These are phyloP conservation scores for Letharia columbiana DNA, from an alignment of 495 filamentous ascomycete genomes.

Conservation along the genomic window DNA sequence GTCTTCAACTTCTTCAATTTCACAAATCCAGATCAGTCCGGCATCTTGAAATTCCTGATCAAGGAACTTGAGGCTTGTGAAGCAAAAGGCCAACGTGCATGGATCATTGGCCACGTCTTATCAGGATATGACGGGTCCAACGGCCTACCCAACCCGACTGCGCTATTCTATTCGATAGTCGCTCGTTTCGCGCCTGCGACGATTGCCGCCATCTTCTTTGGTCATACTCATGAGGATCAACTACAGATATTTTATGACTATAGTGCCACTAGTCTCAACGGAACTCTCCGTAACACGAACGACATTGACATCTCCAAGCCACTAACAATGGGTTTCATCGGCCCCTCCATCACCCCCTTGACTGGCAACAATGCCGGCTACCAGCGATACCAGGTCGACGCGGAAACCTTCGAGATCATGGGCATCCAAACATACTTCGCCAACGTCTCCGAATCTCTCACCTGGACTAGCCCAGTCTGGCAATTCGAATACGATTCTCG, in stretches of 20 bases:
- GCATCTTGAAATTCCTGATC: slow-evolving; percentile 31
- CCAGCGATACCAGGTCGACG: slow-evolving; percentile 32
- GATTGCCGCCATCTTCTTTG: slow-evolving; percentile 33
- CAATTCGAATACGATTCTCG: slow-evolving; percentile 23
- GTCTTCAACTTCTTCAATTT: slow-evolving; percentile 36
- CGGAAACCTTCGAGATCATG: slow-evolving; percentile 29
- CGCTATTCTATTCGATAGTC: slow-evolving; percentile 34
- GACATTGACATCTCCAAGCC: slow-evolving; percentile 23
- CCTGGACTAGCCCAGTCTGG: slow-evolving; percentile 22
- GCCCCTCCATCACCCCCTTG: slow-evolving; percentile 30
- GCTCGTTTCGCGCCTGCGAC: slow-evolving; percentile 31
- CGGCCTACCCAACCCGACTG: slow-evolving; percentile 29
- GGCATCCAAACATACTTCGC: slow-evolving; percentile 32
- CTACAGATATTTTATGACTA: slow-evolving; percentile 32
- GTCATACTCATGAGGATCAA: slow-evolving; percentile 31
- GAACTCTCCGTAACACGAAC: slow-evolving; percentile 25
- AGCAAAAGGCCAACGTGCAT: slow-evolving; percentile 32
- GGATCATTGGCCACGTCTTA: slow-evolving; percentile 34
- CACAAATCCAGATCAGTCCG: slow-evolving; percentile 31
- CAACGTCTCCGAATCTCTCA: slow-evolving; percentile 25
- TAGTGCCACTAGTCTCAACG: slow-evolving; percentile 24
- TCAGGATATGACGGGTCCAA: slow-evolving; percentile 32
- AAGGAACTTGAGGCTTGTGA: slow-evolving; percentile 33
- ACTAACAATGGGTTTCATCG: slow-evolving; percentile 31
- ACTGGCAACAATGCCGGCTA: slow-evolving; percentile 33